Evolutionary conservation across 495 filamentous ascomycete genomes (phyloP).

Genomic region (Xylaria nigripes): DNA sequence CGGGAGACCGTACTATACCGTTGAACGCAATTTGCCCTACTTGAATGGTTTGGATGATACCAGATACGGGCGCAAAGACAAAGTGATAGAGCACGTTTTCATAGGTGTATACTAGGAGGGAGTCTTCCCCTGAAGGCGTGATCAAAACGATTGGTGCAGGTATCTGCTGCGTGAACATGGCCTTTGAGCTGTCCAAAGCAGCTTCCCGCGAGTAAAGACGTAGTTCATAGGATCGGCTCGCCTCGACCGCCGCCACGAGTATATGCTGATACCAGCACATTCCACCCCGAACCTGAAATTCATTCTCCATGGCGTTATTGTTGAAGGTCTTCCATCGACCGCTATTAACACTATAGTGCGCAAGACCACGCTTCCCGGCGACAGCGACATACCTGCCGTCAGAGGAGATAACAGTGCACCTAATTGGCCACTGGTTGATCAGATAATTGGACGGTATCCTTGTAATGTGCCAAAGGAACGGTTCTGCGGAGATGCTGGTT

Average conservation of each 20-base stretch:
- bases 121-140: conserved; percentile 83
- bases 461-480: conserved; percentile 84
- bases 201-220: conserved; percentile 87
- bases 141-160: conserved; percentile 79
- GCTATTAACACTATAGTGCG: conserved; percentile 92
- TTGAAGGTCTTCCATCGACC: conserved; percentile 93
- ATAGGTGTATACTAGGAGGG: conserved; percentile 90
- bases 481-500: conserved; percentile 85
- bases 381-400: conserved; percentile 94
- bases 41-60: conserved; percentile 67
- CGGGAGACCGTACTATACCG: conserved; percentile 89
- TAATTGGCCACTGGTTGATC: conserved; percentile 85
- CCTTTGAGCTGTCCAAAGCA: conserved; percentile 59
- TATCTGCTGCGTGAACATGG: conserved; percentile 68
- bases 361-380: conserved; percentile 82
- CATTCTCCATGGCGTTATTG: conserved; percentile 71
- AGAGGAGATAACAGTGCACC: conserved; percentile 71
- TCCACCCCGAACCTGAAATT: conserved; percentile 85
- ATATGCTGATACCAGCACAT: conserved; percentile 99
- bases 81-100: conserved; percentile 95
- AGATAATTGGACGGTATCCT: conserved; percentile 81
- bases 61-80: conserved; percentile 64
- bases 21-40: conserved; percentile 96
- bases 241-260: conserved; percentile 86
- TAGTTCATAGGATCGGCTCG: conserved; percentile 73